phyloP scores from a whole-genome alignment of 2,329 filamentous ascomycete genomes.

The Hymenoscyphus scutula region DNA sequence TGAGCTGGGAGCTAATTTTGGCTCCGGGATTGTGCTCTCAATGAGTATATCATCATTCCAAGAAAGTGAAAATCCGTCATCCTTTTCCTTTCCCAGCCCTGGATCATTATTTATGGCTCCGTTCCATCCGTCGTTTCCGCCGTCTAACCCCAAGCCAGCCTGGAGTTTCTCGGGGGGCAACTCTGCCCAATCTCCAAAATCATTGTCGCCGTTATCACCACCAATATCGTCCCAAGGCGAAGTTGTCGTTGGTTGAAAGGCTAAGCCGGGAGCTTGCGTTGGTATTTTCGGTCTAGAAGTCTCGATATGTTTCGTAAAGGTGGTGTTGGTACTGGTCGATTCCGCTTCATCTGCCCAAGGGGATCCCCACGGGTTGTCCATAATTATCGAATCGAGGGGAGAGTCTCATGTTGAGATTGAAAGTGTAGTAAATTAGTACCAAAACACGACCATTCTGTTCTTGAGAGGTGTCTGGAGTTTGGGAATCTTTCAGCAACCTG shows the following conservation, averaged over 20 bases:
- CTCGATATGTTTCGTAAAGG: constrained; percentile 14
- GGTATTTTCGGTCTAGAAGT: constrained; percentile 20
- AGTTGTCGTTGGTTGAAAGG: constrained; percentile 23
- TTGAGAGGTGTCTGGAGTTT: constrained; percentile 12
- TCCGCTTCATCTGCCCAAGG: constrained; percentile 39
- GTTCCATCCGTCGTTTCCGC: constrained; percentile 20
- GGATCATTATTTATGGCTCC: constrained; percentile 5
- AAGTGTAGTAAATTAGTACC: constrained; percentile 12
- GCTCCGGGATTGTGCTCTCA: neutral
- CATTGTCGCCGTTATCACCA: constrained; percentile 21
- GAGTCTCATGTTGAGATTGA: constrained; percentile 36
- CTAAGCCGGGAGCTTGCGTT: constrained; percentile 20
- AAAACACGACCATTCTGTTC: constrained; percentile 7
- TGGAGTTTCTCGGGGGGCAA: constrained; percentile 12
- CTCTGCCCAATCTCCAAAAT: constrained; percentile 32
- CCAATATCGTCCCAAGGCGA: constrained; percentile 26
- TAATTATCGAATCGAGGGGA: constrained; percentile 29
- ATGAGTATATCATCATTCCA: constrained; percentile 18
- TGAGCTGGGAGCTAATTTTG: constrained; percentile 20
- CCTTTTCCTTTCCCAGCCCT: constrained; percentile 8
- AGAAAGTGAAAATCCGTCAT: constrained; percentile 10
- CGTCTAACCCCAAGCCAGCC: constrained; percentile 21
- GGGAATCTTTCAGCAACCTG: constrained; percentile 2
- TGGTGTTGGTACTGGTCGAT: constrained; percentile 18
- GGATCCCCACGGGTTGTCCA: constrained; percentile 41